A percentile compares a stretch with the other conserved stretches of the same genome.
Conservation (phyloP, 371 early-diverging fungal species). For the Rhizopus sp. region DNA sequence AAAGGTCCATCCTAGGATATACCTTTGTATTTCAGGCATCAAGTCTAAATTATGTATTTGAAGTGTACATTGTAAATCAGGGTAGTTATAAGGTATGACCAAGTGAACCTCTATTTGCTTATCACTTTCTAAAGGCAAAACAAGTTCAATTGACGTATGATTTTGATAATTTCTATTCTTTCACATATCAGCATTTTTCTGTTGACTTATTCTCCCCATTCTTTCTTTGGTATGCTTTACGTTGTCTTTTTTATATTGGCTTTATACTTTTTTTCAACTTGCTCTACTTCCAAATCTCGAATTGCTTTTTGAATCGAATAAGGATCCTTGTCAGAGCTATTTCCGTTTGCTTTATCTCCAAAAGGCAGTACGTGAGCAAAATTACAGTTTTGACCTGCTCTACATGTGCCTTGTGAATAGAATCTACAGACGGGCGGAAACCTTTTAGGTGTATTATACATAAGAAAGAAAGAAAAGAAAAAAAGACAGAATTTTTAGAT, state of each 20-base stretch:
- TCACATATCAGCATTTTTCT: background rate
- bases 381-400: constrained; percentile 47
- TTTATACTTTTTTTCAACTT: constrained; percentile 39
- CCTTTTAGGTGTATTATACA: constrained; percentile 37
- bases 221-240: constrained; percentile 11
- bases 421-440: constrained; percentile 53
- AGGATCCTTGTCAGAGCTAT: constrained; percentile 14
- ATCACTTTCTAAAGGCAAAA: constrained; percentile 24
- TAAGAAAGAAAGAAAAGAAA: constrained; percentile 3
- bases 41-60: constrained; percentile 33
- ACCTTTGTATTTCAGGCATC: constrained; percentile 29
- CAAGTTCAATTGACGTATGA: constrained; percentile 26
- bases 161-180: constrained; percentile 11
- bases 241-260: constrained; percentile 24
- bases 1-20: background rate
- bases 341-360: constrained; percentile 25
- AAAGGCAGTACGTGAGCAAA: constrained; percentile 52
- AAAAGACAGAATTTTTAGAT: background rate
- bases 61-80: constrained; percentile 39
- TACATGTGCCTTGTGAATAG: constrained; percentile 48
- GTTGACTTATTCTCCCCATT: background rate
- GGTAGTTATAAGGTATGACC: constrained; percentile 37
- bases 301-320: constrained; percentile 39
- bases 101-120: constrained; percentile 31
- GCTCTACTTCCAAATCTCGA: constrained; percentile 43